These are phyloP conservation scores for Thymus mandschuricus DNA, from an alignment of 257 asterid species.

Conservation along the genomic window DNA sequence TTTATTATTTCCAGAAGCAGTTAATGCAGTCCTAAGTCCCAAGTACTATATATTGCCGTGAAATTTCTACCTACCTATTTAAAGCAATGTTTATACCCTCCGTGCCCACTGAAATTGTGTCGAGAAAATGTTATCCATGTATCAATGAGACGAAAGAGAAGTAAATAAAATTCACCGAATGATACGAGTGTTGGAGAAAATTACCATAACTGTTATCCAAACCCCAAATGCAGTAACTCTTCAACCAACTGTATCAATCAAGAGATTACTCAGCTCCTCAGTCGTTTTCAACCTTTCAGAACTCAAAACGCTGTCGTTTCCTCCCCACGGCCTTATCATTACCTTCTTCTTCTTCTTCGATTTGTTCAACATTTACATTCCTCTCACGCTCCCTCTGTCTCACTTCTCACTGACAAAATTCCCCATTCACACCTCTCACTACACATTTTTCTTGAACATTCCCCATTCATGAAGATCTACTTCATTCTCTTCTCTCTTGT, in stretches of 20 bases:
- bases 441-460: background rate
- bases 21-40: constrained; percentile 16
- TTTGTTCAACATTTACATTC: constrained; percentile 28
- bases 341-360: constrained; percentile 6
- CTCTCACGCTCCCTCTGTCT: constrained; percentile 32
- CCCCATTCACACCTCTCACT: background rate
- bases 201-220: background rate
- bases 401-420: constrained; percentile 29
- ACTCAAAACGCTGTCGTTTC: constrained; percentile 38
- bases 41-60: constrained; percentile 8
- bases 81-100: background rate
- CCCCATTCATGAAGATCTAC: constrained; percentile 26
- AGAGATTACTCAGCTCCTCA: background rate
- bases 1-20: constrained; percentile 16
- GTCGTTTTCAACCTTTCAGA: constrained; percentile 29
- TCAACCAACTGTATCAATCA: constrained; percentile 12
- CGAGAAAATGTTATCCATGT: background rate
- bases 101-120: no score
- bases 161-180: no score
- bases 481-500: constrained; percentile 16
- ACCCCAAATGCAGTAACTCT: constrained; percentile 8
- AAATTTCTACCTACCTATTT: constrained; percentile 36
- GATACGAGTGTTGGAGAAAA: no score
- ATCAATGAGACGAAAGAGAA: background rate
- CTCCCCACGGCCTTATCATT: background rate